Conservation (phyloP, 2,329 filamentous ascomycete genomes). For the Coniosporium tulheliwenetii region DNA sequence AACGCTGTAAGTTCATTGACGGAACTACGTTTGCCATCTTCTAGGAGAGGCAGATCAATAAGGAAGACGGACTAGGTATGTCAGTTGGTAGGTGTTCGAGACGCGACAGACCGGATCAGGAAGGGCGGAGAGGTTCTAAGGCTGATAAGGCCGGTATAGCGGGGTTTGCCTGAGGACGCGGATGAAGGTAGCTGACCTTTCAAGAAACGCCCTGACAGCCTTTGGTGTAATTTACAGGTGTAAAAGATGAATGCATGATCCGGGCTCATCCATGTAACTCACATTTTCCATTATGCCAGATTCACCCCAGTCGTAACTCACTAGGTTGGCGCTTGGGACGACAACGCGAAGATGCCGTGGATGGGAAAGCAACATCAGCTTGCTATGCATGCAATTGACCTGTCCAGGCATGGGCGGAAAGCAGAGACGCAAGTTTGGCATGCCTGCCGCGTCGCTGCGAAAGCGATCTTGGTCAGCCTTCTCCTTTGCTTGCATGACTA, state of each 20-base stretch:
- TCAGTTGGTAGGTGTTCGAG: too few relatives aligned
- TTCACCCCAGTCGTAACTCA: slow-evolving; percentile 81
- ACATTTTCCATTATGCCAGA: slow-evolving; percentile 74
- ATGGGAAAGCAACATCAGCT: slow-evolving; percentile 81
- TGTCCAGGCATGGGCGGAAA: slow-evolving; percentile 68
- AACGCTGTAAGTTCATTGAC: slow-evolving; percentile 37
- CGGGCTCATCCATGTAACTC: slow-evolving; percentile 9
- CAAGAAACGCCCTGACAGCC: too few relatives aligned
- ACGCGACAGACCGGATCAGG: too few relatives aligned
- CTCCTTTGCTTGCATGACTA: slow-evolving; percentile 44
- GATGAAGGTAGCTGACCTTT: too few relatives aligned
- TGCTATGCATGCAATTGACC: slow-evolving; percentile 76
- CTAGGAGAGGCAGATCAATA: slow-evolving; percentile 67
- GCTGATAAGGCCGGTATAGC: too few relatives aligned
- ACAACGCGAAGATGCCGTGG: slow-evolving; percentile 59
- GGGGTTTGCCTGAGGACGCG: too few relatives aligned
- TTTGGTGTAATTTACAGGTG: too few relatives aligned
- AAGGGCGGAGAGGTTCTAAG: too few relatives aligned
- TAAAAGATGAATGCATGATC: slow-evolving; percentile 8
- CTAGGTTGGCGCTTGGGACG: slow-evolving; percentile 75
- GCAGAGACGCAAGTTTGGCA: slow-evolving; percentile 46
- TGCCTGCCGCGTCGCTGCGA: slow-evolving; percentile 14
- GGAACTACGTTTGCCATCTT: slow-evolving; percentile 10
- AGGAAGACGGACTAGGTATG: slow-evolving; percentile 44
- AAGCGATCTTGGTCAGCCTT: slow-evolving; percentile 13